Base-by-base conservation (phyloP, 2,329 filamentous ascomycete species). In the Colletotrichum neosansevieriae region DNA sequence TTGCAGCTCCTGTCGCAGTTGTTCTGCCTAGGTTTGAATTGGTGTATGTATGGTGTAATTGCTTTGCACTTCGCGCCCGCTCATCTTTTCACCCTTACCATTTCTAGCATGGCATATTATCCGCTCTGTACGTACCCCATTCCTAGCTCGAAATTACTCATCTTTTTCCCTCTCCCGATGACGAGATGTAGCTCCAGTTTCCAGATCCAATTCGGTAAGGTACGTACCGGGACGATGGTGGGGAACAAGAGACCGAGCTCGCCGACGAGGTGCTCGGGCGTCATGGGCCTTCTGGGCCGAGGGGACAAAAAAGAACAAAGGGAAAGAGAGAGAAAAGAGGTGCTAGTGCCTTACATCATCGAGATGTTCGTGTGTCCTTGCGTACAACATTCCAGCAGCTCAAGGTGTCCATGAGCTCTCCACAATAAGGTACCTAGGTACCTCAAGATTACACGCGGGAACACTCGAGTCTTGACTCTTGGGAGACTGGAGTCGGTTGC, bases 181-280 rank as follows among this genome's bases (percentile, higher is more conserved):
- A 29, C 29, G 29, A 9, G 29, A 9, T 29, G 29, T 9, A 29
- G 29, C 29, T 29, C 7, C 29, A 29, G 29, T 29, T 56, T n/a
- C 19, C 32, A 19, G 50, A 15, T 19, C 29, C 21, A 40, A 17
- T 32, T 15, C 24, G 42, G n/a, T 49, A 36, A 24, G 34, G 61
- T 64, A 64, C 21, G 53, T 64, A 64, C 36, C 54, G n/a, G 29
- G 42, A 3, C 1, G 5, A 15, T 15, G 45, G 57, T 54, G 57
- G 57, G n/a, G 63, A 38, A 40, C 47, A 32, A 36, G 38, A 29
- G 40, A 54, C 56, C 19, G 32, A 65, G 62, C 62, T 42, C 45
- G 24, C 62, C 54, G 17, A 53, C 62, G 51, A 58, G 61, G 54
- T 53, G 54, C 53, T 64, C 62, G 19, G 62, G n/a, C 57, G 11